A percentile compares a stretch with the other conserved stretches of the same genome.
Evolutionary conservation across 305 asterid genomes (phyloP).

Genomic region (Plantago coronopus): DNA sequence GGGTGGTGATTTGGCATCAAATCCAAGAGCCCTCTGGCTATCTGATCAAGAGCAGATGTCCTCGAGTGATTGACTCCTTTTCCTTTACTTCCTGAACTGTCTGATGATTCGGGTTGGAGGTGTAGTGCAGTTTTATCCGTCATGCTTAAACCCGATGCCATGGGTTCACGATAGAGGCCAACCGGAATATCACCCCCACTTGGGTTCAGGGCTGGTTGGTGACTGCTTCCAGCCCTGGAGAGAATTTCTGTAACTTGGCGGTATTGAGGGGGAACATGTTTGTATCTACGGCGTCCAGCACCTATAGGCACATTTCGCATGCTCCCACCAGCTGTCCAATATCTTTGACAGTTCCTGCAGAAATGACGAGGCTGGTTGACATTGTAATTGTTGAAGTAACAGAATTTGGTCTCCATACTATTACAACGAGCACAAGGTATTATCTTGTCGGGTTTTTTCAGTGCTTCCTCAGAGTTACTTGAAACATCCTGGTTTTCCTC

Average conservation of each 20-base stretch:
- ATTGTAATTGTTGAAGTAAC: constrained; percentile 90
- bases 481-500: constrained; percentile 52
- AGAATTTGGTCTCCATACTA: constrained; percentile 94
- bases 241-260: constrained; percentile 50
- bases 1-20: constrained; percentile 36
- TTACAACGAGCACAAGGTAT: constrained; percentile 96
- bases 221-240: constrained; percentile 34
- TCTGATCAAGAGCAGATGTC: constrained; percentile 32
- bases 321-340: constrained; percentile 99
- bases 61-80: constrained; percentile 36
- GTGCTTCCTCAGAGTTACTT: constrained; percentile 45
- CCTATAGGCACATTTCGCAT: constrained; percentile 96
- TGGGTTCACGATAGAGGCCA: constrained; percentile 61
- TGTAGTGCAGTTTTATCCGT: constrained; percentile 36
- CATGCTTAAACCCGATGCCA: constrained; percentile 53
- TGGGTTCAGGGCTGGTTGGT: constrained; percentile 34
- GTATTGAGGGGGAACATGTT: constrained; percentile 51
- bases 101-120: constrained; percentile 39
- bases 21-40: constrained; percentile 34
- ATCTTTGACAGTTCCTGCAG: constrained; percentile 96
- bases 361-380: constrained; percentile 91
- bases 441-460: constrained; percentile 79
- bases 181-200: constrained; percentile 59
- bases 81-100: constrained; percentile 32
- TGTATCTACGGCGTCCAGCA: constrained; percentile 96